These are phyloP conservation scores for Pseudopyricularia cyperi DNA, from an alignment of 2,329 filamentous ascomycete genomes.

Conservation along the genomic window DNA sequence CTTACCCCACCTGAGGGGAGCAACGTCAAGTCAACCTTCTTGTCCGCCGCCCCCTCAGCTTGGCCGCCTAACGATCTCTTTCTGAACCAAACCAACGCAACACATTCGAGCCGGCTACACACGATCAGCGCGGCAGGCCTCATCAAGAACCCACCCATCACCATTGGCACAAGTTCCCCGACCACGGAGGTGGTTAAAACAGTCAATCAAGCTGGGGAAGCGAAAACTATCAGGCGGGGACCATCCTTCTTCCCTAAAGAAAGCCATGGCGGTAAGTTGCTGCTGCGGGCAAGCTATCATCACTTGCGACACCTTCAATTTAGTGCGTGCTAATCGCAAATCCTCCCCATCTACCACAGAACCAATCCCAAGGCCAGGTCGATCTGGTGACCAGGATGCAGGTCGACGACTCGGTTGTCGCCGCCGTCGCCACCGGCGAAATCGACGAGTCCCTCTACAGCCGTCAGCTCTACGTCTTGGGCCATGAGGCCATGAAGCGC, in stretches of 20 bases:
- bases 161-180: neutral
- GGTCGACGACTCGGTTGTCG: slow-evolving; percentile 46
- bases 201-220: slow-evolving; percentile 45
- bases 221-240: slow-evolving; percentile 53
- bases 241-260: slow-evolving; percentile 41
- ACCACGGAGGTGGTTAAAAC: neutral
- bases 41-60: neutral
- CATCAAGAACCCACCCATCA: neutral
- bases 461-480: slow-evolving; percentile 58
- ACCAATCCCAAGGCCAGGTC: slow-evolving; percentile 41
- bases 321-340: no score
- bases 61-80: neutral
- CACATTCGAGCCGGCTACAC: neutral
- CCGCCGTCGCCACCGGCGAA: slow-evolving; percentile 37
- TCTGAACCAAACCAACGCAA: neutral
- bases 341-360: slow-evolving; percentile 19
- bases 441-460: slow-evolving; percentile 66
- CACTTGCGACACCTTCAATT: no score
- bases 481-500: slow-evolving; percentile 88
- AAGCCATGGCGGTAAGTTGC: slow-evolving; percentile 46
- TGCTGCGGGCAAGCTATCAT: no score
- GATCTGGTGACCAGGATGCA: slow-evolving; percentile 53
- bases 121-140: neutral
- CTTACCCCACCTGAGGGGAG: neutral
- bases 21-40: neutral